Evolutionary conservation across 2,329 filamentous ascomycete genomes (phyloP), one percentile per base, ranked within the genome.

Genomic region (Monilinia vaccinii-corymbosi): DNA sequence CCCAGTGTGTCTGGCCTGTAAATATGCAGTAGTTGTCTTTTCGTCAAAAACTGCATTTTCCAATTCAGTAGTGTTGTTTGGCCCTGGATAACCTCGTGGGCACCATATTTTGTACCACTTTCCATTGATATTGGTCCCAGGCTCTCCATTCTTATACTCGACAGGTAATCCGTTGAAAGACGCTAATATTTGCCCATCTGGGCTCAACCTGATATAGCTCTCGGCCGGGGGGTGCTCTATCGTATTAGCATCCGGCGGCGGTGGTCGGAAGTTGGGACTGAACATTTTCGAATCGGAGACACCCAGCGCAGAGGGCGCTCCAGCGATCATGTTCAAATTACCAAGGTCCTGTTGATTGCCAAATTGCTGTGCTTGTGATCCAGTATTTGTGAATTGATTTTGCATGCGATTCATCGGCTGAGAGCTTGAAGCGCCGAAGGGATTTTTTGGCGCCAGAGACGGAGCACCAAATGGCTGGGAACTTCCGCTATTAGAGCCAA

Each of bases 81-180:
- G 84, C 8, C 73, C 72, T 1, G 87, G 88, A 25, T 86, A 79
- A 0, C 89, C 90, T 49, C 85, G 76, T 0, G 88, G 87, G 70
- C 89, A 91, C 80, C 87, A 89, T 52, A 93, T 85, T 65, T 81
- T 84, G 55, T 81, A 77, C 75, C 81, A 83, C 0, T 74, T 78
- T 38, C 83, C 81, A 66, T 85, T 80, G 25, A 73, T 80, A 63
- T 64, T 78, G 65, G 77, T 76, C 56, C 76, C 82, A 0, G 85
- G 81, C 8, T 73, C 70, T 23, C 73, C 70, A 34, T 76, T 73
- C 65, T 81, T 78, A 71, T 89, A 89, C 1, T 75, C 72, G 0
- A 90, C 85, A 0, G 77, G 77, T 63, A 81, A 81, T 21, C 82
- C 82, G 66, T 88, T 88, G 77, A 86, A 91, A 61, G 75, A 75